Percentiles rank a stretch among this genome's conserved stretches.
These are phyloP conservation scores for Lactarius deliciosus DNA, from an alignment of 768 basidiomycete genomes.

Conservation along the genomic window DNA sequence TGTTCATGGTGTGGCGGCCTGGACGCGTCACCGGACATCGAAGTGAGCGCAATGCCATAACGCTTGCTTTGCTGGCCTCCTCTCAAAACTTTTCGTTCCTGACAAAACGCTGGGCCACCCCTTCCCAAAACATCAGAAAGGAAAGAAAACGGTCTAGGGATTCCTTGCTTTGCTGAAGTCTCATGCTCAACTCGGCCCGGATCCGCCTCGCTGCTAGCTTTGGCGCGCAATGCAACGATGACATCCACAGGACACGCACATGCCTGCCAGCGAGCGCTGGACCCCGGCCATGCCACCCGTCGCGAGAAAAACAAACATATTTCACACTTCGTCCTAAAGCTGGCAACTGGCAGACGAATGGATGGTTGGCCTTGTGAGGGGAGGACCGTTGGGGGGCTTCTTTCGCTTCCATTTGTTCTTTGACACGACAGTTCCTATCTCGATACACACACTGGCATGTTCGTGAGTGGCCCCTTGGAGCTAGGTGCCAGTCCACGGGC, in stretches of 20 bases:
- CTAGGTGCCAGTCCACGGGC: neutral
- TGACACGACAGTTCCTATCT: neutral
- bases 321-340: neutral
- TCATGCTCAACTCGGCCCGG: neutral
- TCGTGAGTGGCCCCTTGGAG: neutral
- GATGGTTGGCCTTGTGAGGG: neutral
- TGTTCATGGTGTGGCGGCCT: neutral
- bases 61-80: neutral
- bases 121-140: neutral
- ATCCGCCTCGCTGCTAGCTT: neutral
- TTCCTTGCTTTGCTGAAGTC: neutral
- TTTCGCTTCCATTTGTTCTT: neutral
- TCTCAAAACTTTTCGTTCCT: neutral
- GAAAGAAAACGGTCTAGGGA: neutral
- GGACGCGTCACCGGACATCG: neutral
- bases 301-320: neutral
- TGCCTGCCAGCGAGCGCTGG: neutral
- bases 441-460: neutral
- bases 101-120: neutral
- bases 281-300: neutral
- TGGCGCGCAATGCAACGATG: neutral
- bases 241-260: neutral
- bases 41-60: conserved; percentile 1
- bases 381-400: neutral
- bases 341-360: neutral